These are phyloP conservation scores for Metschnikowia aberdeeniae DNA, from an alignment of 805 yeast genomes.

Conservation along the genomic window DNA sequence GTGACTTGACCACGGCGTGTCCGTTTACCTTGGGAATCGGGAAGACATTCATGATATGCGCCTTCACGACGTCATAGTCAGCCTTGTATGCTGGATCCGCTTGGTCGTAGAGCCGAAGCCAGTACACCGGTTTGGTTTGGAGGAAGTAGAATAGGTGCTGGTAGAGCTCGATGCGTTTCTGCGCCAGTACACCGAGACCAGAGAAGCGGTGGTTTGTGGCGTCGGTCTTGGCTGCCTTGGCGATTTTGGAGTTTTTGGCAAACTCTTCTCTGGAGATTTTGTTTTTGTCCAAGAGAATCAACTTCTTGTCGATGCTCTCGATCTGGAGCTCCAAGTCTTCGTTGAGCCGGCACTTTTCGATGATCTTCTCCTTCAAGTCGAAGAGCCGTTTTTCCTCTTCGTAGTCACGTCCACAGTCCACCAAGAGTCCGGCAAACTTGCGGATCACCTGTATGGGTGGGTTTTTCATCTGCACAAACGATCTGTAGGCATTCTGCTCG, in stretches of 20 bases:
- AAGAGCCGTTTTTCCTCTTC: conserved; percentile 71
- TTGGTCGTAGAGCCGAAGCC: conserved; percentile 49
- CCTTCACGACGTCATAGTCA: background rate
- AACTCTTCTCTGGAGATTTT: conserved; percentile 75
- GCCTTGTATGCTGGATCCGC: conserved; percentile 18
- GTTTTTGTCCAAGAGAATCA: conserved; percentile 73
- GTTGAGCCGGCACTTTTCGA: conserved; percentile 64
- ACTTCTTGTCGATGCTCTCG: conserved; percentile 72
- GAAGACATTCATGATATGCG: conserved; percentile 19
- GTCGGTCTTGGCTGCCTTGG: conserved; percentile 28
- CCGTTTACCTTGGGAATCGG: conserved; percentile 26
- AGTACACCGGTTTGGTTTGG: conserved; percentile 78
- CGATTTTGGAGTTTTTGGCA: conserved; percentile 40
- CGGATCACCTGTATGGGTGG: conserved; percentile 78
- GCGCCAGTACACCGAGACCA: conserved; percentile 36
- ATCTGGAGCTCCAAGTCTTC: conserved; percentile 70
- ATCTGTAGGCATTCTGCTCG: conserved; percentile 68
- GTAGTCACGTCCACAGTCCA: conserved; percentile 68
- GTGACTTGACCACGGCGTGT: conserved; percentile 32
- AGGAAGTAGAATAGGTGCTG: conserved; percentile 77
- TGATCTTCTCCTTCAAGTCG: conserved; percentile 61
- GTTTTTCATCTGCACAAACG: conserved; percentile 61
- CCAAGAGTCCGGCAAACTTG: conserved; percentile 70
- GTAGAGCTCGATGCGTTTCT: conserved; percentile 58
- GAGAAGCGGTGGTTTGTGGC: conserved; percentile 14